Evolutionary conservation across 1,284 basidiomycete species (phyloP), one percentile per base, ranked within the genome.

Genomic region (Malassezia caprae): DNA sequence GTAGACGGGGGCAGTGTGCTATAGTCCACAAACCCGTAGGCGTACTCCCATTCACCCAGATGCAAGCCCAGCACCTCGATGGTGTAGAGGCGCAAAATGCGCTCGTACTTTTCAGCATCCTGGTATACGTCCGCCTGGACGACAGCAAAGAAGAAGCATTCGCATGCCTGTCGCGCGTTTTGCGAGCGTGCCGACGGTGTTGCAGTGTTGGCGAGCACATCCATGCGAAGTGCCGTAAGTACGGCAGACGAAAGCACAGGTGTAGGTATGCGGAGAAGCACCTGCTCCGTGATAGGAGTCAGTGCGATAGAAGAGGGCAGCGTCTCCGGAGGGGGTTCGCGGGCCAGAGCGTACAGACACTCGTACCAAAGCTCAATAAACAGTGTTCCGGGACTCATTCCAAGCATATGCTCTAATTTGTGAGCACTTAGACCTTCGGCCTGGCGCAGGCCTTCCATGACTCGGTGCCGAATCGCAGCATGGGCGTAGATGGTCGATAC

Each of bases 1-100:
- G 35, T 39, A 5, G 23, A 27, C 8, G 27, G 12, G 12, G 60
- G 46, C 47, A 69, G 47, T 34, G 57, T 57, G 39, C 59, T 60
- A 48, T 69, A 65, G 23, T 61, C 63, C 3, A 67, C 60, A 35
- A 67, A 62, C 19, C 65, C 60, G 4, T 57, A 55, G 2, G 67
- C 67, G 26, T 67, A 65, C 30, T 67, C 61, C 67, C 67, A 69
- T n/a, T 69, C 65, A 42, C 51, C 60, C 7, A 59, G 42, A 8
- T 62, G 55, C 17, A 57, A 44, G 11, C 61, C 67, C 1, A 69
- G 54, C 11, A 69, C 58, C 24, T 69, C 63, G 15, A 69, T 32
- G 26, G 63, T 53, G 48, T 69, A 69, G 7, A 69, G 53, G 0
- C 55, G 63, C 2, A 69, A 51, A 23, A 67, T 58, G 43, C 60